phyloP scores from a whole-genome alignment of 106 monocot species.

The Apostasia ramifera region DNA sequence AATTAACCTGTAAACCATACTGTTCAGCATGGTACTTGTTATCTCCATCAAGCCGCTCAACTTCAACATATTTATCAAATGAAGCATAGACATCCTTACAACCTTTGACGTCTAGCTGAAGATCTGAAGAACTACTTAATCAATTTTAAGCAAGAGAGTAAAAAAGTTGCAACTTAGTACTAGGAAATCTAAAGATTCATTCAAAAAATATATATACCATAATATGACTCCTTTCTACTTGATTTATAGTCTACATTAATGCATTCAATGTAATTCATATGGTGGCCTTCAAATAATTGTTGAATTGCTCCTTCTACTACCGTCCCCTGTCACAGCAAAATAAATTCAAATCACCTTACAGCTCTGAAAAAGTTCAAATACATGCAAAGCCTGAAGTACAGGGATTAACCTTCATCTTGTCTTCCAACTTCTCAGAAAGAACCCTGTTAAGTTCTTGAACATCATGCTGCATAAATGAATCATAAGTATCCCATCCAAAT shows the following conservation, averaged over 20 bases:
- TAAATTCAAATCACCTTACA: no score
- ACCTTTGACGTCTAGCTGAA: constrained; percentile 95
- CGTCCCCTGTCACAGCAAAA: constrained; percentile 32
- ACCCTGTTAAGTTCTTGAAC: constrained; percentile 76
- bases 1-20: constrained; percentile 76
- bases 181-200: not conserved
- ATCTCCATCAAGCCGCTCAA: constrained; percentile 84
- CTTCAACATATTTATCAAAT: constrained; percentile 97
- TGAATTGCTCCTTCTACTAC: constrained; percentile 60
- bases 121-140: constrained; percentile 28
- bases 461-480: constrained; percentile 60
- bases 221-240: constrained; percentile 59
- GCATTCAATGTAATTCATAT: constrained; percentile 75
- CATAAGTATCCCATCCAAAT: constrained; percentile 48
- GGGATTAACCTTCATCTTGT: constrained; percentile 55
- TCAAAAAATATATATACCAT: constrained; percentile 28
- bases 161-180: no score
- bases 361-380: no score
- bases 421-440: constrained; percentile 58
- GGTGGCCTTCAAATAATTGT: constrained; percentile 67
- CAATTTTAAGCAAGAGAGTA: no score
- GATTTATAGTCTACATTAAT: constrained; percentile 67
- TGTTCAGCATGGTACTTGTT: constrained; percentile 95
- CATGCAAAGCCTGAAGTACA: no score
- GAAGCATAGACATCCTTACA: constrained; percentile 95